Evolutionary conservation across 805 yeast genomes (phyloP), one percentile per base, ranked within the genome.

Genomic region (Saturnispora besseyi): DNA sequence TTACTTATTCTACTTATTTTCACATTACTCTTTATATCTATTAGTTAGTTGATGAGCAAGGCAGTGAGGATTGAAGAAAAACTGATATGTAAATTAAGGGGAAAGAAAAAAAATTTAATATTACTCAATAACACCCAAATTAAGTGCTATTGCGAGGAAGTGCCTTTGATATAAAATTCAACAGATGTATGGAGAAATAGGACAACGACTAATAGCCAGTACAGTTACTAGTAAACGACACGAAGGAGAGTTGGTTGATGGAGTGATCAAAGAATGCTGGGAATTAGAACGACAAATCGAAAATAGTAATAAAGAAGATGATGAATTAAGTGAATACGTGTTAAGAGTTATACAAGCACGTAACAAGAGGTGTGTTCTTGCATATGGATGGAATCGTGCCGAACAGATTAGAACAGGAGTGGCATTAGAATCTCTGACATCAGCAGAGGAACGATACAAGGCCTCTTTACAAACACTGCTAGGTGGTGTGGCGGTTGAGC

Each of bases 311-410:
- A 26, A 32, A 15, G 24, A 36, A 34, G 47, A 34, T 4, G 47
- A 37, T 9, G 47, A 31, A 18, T 37, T 45, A 13, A 45, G 41
- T 11, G 41, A 45, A 22, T 41, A 41, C n/a, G 41, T 41, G 33
- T 21, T 47, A n/a, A 24, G 36, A 8, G 50, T 33, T 29, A 28
- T 40, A 5, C n/a, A 32, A 15, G 44, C 32, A 41, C 36, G 50
- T 13, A 90, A 95, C 69, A 95, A 93, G 63, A 70, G 99, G 46
- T 88, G 97, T 63, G 62, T 93, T 34, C 62, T 93, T 46, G 96
- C 96, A 0, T 89, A 93, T 61, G 41, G 86, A 75, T 51, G 79
- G 78, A 49, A 63, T 81, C 56, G 78, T 79, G 2, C 90, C 96
- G 97, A 75, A 78, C 36, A 81, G 78, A 58, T 65, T 72, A 31